Evolutionary conservation across 768 basidiomycete genomes (phyloP).

Genomic region (Fistulinella prunicolor): DNA sequence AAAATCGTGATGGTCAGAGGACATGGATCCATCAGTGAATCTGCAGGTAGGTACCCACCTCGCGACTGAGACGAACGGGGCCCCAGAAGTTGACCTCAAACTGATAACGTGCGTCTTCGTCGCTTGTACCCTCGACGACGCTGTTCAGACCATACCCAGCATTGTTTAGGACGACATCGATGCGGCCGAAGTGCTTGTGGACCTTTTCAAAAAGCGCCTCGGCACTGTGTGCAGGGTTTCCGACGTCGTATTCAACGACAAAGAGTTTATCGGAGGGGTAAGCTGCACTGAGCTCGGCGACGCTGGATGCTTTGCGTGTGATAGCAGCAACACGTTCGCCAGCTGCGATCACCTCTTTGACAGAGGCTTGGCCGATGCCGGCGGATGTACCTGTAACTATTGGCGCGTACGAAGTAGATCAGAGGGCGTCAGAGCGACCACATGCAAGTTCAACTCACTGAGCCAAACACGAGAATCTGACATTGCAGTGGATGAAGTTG

Average conservation of each 20-base stretch:
- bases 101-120: slow-evolving; percentile 25
- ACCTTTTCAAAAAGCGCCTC: slow-evolving; percentile 21
- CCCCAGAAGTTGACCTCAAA: slow-evolving; percentile 38
- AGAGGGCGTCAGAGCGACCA: not conserved
- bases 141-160: slow-evolving; percentile 24
- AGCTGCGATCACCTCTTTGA: slow-evolving; percentile 23
- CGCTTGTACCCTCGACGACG: slow-evolving; percentile 27
- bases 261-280: slow-evolving; percentile 24
- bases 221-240: slow-evolving; percentile 14
- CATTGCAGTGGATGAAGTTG: slow-evolving; percentile 7
- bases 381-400: slow-evolving; percentile 42
- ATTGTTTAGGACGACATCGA: slow-evolving; percentile 36
- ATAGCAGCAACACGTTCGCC: slow-evolving; percentile 31
- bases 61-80: slow-evolving; percentile 19
- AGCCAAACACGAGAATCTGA: slow-evolving; percentile 24
- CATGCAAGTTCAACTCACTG: slow-evolving; percentile 5
- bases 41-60: slow-evolving; percentile 14
- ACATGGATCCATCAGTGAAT: no score
- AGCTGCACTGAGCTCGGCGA: slow-evolving; percentile 13
- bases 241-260: slow-evolving; percentile 32
- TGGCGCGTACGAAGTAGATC: not conserved
- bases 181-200: slow-evolving; percentile 26
- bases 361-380: slow-evolving; percentile 37
- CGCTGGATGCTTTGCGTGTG: slow-evolving; percentile 22
- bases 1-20: not conserved